Evolutionary conservation across 2,329 filamentous ascomycete species (phyloP), one percentile per base, ranked within the genome.

Genomic region (Sarocladiaceae sp.): DNA sequence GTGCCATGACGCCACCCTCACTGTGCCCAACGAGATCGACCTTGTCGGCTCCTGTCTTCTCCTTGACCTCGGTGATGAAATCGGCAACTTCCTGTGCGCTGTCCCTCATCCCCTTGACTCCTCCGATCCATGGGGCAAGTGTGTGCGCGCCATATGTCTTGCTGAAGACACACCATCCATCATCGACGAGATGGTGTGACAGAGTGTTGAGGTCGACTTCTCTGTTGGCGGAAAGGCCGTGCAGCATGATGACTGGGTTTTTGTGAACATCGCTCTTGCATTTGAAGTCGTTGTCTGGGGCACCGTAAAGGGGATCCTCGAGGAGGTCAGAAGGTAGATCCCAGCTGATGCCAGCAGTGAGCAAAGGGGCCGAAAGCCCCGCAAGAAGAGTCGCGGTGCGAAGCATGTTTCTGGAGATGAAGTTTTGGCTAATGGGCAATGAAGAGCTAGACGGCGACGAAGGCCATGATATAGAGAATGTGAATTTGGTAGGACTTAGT

Each of bases 1-100:
- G 21, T 1, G 44, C 27, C 40, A 44, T 42, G 9, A 48, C 40
- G 9, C 34, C 47, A 12, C 47, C 47, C 26, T 48, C 47, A 21
- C 44, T 46, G 33, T 48, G 47, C 2, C 47, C 47, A 12, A 48
- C 40, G n/a, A 48, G 31, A 33, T 48, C 44, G 18, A 48, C 44
- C 33, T 48, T 46, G 1, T 29, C 21, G 3, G 39, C 33, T 13
- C 44, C 47, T 1, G 47, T 48, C 24, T 41, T 44, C 10, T 44
- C 40, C 33, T 21, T 32, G 9, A 48, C 47, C 23, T 44, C 40
- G 4, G 13, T 40, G 37, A 48, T 33, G 44, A 46, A 48, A 19
- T 18, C 18, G 2, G 44, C 44, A 13, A 48, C 33, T n/a, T 48
- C 37, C 6, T 26, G 13, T 19, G 47, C 37, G 9, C 20, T 20